phyloP scores from a whole-genome alignment of 352 stramenopile species.

The Phytophthora sp. region DNA sequence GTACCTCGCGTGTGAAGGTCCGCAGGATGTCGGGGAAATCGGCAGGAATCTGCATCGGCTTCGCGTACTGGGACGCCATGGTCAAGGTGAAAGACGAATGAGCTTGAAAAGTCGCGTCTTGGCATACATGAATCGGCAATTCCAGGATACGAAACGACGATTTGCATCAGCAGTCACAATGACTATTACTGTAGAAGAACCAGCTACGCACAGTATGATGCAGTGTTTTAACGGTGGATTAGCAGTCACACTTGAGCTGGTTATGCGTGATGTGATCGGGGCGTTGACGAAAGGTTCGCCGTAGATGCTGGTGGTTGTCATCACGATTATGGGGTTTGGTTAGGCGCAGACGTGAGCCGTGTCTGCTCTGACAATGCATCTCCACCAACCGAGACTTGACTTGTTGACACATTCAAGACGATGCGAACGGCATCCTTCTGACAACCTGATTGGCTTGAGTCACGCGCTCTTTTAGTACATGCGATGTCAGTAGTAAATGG shows the following conservation, averaged over 20 bases:
- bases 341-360: slow-evolving; percentile 18
- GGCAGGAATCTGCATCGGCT: slow-evolving; percentile 72
- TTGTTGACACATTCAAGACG: slow-evolving; percentile 15
- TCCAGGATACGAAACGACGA: slow-evolving; percentile 22
- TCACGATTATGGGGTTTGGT: slow-evolving; percentile 23
- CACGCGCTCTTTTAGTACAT: slow-evolving; percentile 30
- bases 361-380: slow-evolving; percentile 16
- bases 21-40: slow-evolving; percentile 81
- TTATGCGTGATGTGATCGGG: slow-evolving; percentile 11
- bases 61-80: slow-evolving; percentile 89
- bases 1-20: slow-evolving; percentile 79
- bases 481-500: slow-evolving; percentile 36
- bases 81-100: neutral
- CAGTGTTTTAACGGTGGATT: slow-evolving; percentile 16
- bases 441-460: slow-evolving; percentile 35
- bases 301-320: slow-evolving; percentile 15
- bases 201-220: no score
- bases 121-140: neutral
- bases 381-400: slow-evolving; percentile 6
- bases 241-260: slow-evolving; percentile 7
- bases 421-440: slow-evolving; percentile 15
- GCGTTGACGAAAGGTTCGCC: neutral
- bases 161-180: no score
- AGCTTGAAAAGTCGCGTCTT: slow-evolving; percentile 27
- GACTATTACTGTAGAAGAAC: no score